Evolutionary conservation across 768 basidiomycete species (phyloP).

Genomic region (Tylopilus felleus): DNA sequence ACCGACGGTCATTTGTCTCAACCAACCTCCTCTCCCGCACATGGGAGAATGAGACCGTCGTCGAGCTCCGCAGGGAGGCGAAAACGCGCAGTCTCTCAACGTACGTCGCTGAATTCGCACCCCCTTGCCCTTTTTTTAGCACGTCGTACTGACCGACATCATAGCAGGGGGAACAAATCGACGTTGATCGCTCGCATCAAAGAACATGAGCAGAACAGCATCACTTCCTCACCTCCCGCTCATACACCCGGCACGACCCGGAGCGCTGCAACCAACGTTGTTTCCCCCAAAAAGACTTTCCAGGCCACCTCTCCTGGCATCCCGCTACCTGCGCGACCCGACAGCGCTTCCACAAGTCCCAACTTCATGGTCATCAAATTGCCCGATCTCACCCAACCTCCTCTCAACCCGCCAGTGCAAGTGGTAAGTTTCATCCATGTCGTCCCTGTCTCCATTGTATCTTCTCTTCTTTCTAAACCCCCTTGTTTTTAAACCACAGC

Average conservation of each 20-base stretch:
- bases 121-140: neutral
- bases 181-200: conserved; percentile 52
- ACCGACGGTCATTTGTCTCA: conserved; percentile 43
- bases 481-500: conserved; percentile 36
- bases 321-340: conserved; percentile 34
- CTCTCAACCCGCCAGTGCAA: conserved; percentile 45
- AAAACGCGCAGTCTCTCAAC: conserved; percentile 52
- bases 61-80: conserved; percentile 50
- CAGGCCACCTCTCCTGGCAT: conserved; percentile 41
- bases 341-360: conserved; percentile 13
- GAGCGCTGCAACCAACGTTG: conserved; percentile 23
- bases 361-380: conserved; percentile 49
- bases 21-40: conserved; percentile 54
- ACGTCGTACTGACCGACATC: conserved; percentile 4
- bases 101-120: conserved; percentile 46
- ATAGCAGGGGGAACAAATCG: conserved; percentile 58
- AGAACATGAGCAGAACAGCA: conserved; percentile 41
- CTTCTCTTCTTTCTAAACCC: too few relatives aligned
- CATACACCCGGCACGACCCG: conserved; percentile 20
- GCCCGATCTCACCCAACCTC: conserved; percentile 51
- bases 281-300: conserved; percentile 22
- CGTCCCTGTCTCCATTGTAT: neutral
- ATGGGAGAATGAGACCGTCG: conserved; percentile 51
- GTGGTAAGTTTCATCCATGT: conserved; percentile 45
- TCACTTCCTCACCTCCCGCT: conserved; percentile 10